Evolutionary conservation across 192 early-diverging fungal genomes (phyloP).

Genomic region (Phlyctochytrium arcticum): DNA sequence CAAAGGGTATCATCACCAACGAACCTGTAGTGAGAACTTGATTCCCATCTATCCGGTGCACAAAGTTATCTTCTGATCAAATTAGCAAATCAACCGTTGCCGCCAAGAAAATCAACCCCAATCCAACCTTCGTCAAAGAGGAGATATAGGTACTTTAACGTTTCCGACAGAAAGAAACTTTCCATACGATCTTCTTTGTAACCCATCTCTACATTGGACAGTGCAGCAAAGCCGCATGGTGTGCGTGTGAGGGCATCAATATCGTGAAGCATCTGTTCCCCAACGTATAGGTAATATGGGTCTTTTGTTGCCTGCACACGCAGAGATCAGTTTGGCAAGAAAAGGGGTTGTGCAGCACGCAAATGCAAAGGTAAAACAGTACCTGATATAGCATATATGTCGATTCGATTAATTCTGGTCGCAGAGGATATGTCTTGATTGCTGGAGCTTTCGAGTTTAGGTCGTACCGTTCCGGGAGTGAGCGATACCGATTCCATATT

Average conservation of each 20-base stretch:
- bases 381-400: slow-evolving; percentile 84
- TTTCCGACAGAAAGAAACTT: slow-evolving; percentile 90
- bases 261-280: slow-evolving; percentile 81
- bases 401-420: slow-evolving; percentile 93
- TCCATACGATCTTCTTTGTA: slow-evolving; percentile 86
- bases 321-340: neutral
- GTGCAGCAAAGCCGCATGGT: slow-evolving; percentile 75
- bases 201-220: slow-evolving; percentile 61
- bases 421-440: slow-evolving; percentile 73
- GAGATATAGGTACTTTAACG: slow-evolving; percentile 95
- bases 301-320: slow-evolving; percentile 70
- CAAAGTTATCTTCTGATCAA: slow-evolving; percentile 64
- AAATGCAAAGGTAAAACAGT: too few relatives aligned
- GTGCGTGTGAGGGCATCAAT: slow-evolving; percentile 65
- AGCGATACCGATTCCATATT: slow-evolving; percentile 81
- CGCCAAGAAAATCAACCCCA: neutral
- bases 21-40: slow-evolving; percentile 85
- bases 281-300: slow-evolving; percentile 86
- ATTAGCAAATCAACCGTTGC: too few relatives aligned
- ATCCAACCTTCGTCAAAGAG: slow-evolving; percentile 77
- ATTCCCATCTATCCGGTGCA: slow-evolving; percentile 69
- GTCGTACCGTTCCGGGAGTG: slow-evolving; percentile 86
- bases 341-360: neutral
- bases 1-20: too few relatives aligned
- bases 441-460: slow-evolving; percentile 58